phyloP scores from a whole-genome alignment of 1,139 yeast genomes.

The Kurtzmaniella quercitrusa region DNA sequence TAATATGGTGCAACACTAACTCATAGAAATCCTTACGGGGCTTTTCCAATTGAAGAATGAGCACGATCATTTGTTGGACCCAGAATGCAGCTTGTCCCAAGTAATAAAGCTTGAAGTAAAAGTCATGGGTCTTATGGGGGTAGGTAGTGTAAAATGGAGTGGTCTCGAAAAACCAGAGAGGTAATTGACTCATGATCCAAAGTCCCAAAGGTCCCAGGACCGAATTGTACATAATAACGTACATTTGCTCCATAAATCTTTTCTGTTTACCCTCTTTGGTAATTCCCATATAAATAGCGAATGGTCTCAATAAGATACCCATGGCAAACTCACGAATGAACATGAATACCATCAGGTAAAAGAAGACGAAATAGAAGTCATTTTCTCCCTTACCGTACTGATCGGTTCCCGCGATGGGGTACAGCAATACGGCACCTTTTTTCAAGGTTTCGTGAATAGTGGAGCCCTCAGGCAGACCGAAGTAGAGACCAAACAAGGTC shows the following conservation, averaged over 20 bases:
- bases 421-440: conserved; percentile 66
- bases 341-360: conserved; percentile 82
- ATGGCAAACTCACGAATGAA: conserved; percentile 86
- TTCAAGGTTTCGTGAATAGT: conserved; percentile 54
- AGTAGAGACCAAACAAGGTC: conserved; percentile 36
- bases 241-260: conserved; percentile 92
- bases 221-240: conserved; percentile 78
- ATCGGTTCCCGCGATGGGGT: conserved; percentile 52
- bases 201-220: conserved; percentile 82
- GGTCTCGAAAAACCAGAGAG: conserved; percentile 88
- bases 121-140: conserved; percentile 78
- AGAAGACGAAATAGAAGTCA: conserved; percentile 77
- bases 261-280: conserved; percentile 55
- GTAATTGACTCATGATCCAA: conserved; percentile 79
- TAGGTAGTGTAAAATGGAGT: conserved; percentile 71
- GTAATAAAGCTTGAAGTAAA: conserved; percentile 74
- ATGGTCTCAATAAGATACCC: conserved; percentile 76
- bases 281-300: conserved; percentile 56
- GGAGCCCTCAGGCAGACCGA: conserved; percentile 51
- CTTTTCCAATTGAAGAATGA: conserved; percentile 81
- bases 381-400: conserved; percentile 83
- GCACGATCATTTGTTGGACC: conserved; percentile 89
- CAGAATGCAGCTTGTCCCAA: conserved; percentile 94
- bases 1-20: conserved; percentile 86
- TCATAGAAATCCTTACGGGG: conserved; percentile 94